A percentile compares a stretch with the other conserved stretches of the same genome.
Evolutionary conservation across 192 early-diverging fungal genomes (phyloP).

Genomic region (Podochytrium sp.): DNA sequence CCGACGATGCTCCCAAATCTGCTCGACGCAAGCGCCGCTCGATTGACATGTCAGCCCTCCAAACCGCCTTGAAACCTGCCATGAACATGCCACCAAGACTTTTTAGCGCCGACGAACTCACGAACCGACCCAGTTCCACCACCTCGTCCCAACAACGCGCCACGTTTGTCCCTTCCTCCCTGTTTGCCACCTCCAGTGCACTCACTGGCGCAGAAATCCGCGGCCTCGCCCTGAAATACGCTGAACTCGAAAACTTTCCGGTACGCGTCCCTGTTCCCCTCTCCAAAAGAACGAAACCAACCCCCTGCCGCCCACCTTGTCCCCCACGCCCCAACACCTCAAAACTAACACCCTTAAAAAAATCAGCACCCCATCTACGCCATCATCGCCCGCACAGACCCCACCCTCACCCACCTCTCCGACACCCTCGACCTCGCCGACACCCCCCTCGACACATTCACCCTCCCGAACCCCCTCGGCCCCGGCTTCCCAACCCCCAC

Average conservation of each 20-base stretch:
- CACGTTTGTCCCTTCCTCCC: constrained; percentile 27
- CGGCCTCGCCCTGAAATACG: constrained; percentile 41
- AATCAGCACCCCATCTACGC: constrained; percentile 35
- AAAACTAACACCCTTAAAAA: not conserved
- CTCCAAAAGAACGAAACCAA: not conserved
- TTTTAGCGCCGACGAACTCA: not conserved
- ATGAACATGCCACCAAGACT: constrained; percentile 2
- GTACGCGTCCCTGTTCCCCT: not conserved
- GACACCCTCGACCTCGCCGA: constrained; percentile 53
- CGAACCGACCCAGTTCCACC: not conserved
- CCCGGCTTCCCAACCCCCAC: constrained; percentile 22
- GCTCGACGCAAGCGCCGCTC: constrained; percentile 25
- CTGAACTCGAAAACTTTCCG: constrained; percentile 32
- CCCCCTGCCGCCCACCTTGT: too few relatives aligned
- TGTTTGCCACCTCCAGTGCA: constrained; percentile 28
- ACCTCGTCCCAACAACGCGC: not conserved
- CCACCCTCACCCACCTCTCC: constrained; percentile 25
- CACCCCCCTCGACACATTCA: constrained; percentile 41
- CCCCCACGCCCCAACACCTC: too few relatives aligned
- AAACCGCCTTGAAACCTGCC: constrained; percentile 38
- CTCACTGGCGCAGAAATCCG: constrained; percentile 41
- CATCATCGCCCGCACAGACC: constrained; percentile 52
- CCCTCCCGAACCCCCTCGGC: constrained; percentile 26
- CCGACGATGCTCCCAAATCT: not conserved
- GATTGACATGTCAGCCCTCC: constrained; percentile 16